Conservation (phyloP, 2,329 filamentous ascomycete genomes). For the Fusarium sp. region DNA sequence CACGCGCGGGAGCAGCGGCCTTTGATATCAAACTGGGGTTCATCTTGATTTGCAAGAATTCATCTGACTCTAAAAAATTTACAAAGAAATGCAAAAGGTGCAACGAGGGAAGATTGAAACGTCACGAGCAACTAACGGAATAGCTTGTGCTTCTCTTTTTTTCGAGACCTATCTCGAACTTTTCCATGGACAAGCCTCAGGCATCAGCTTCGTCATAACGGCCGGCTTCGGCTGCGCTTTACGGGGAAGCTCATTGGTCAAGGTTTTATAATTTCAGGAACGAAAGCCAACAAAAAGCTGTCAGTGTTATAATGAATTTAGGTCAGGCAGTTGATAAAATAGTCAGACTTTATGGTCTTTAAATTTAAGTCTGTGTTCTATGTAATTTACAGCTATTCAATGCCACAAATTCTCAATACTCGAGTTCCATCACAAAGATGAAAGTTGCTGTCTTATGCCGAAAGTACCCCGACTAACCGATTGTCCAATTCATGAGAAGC, state of each 20-base stretch:
- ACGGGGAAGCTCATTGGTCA: conserved; percentile 32
- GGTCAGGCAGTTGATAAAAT: background rate
- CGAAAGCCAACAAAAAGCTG: conserved; percentile 34
- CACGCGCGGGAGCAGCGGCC: conserved; percentile 60
- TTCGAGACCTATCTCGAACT: conserved; percentile 48
- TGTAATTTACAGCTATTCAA: background rate
- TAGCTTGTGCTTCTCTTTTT: conserved; percentile 36
- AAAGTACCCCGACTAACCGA: conserved; percentile 42
- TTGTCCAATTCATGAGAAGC: conserved; percentile 21
- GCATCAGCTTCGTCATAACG: conserved; percentile 49
- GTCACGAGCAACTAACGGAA: conserved; percentile 25
- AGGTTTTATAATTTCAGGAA: conserved; percentile 9
- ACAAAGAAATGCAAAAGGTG: conserved; percentile 26
- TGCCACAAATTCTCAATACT: background rate
- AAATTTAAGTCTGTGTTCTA: background rate
- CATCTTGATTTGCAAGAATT: conserved; percentile 55
- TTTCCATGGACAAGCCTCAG: conserved; percentile 48
- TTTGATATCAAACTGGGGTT: conserved; percentile 62
- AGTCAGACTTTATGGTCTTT: background rate
- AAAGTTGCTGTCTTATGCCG: conserved; percentile 39
- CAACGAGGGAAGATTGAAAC: conserved; percentile 24
- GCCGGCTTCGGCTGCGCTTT: conserved; percentile 42
- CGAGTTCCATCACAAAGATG: conserved; percentile 1
- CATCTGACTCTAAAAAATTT: conserved; percentile 45
- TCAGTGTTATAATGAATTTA: background rate